A percentile compares a stretch with the other conserved stretches of the same genome.
These are phyloP conservation scores for Stipa capillata DNA, from an alignment of 176 grass and related monocot species.

Conservation along the genomic window DNA sequence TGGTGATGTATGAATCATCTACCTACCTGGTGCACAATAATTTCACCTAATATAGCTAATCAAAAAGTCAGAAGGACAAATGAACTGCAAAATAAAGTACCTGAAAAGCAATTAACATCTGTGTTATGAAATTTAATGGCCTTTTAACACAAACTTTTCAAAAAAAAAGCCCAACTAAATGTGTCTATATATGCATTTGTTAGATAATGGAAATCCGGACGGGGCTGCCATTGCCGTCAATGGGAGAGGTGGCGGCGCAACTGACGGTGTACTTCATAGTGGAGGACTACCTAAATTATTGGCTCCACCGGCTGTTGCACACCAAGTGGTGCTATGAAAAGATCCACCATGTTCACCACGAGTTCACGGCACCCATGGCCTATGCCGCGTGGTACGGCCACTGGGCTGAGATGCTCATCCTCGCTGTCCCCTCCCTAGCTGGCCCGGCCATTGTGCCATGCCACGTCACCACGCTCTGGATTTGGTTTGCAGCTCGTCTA, in stretches of 20 bases:
- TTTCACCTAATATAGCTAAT: neutral
- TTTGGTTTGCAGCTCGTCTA: neutral
- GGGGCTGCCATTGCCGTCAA: constrained; percentile 40
- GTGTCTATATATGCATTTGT: neutral
- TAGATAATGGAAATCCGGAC: constrained; percentile 41
- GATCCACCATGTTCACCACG: constrained; percentile 52
- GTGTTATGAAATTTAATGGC: neutral
- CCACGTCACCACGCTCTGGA: neutral
- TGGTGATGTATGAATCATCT: neutral
- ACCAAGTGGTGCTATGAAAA: constrained; percentile 46
- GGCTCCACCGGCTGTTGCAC: constrained; percentile 47
- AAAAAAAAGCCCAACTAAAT: neutral
- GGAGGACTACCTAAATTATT: constrained; percentile 50
- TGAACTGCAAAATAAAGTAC: neutral
- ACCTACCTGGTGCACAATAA: neutral
- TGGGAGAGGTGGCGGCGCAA: constrained; percentile 34
- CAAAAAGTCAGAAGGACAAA: neutral
- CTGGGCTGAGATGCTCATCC: neutral
- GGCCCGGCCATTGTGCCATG: neutral
- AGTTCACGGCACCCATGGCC: constrained; percentile 44
- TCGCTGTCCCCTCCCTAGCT: neutral
- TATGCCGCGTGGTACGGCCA: constrained; percentile 11
- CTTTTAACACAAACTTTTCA: neutral
- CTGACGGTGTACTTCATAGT: constrained; percentile 41
- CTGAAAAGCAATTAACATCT: neutral